phyloP scores from a whole-genome alignment of 352 stramenopile species.

The Phytopythium delawarense region DNA sequence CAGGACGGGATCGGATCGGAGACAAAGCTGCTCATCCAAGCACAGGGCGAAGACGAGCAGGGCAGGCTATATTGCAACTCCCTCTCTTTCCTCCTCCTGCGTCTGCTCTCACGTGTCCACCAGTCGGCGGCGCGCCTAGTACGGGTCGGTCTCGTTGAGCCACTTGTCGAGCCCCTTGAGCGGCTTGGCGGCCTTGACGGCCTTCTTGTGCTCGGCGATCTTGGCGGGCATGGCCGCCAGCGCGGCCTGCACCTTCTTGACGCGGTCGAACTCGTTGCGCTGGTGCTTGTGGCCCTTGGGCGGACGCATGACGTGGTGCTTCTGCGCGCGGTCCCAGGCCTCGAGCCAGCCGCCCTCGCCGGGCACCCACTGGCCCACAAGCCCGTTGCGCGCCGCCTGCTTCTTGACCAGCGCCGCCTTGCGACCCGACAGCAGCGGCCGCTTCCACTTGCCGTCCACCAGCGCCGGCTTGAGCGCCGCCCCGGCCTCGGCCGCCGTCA shows the following conservation, averaged over 20 bases:
- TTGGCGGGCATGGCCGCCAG: conserved; percentile 79
- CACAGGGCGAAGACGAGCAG: not conserved
- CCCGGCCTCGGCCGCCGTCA: conserved; percentile 67
- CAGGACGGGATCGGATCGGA: not conserved
- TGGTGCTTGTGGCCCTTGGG: conserved; percentile 79
- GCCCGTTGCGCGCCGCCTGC: conserved; percentile 59
- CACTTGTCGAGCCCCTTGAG: conserved; percentile 87
- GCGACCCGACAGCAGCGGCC: conserved; percentile 72
- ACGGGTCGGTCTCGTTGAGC: conserved; percentile 80
- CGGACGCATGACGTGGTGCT: conserved; percentile 84
- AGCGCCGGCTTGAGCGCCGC: conserved; percentile 76
- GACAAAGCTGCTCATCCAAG: not conserved
- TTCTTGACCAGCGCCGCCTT: conserved; percentile 86
- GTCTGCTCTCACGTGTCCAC: too few species aligned
- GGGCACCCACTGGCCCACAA: conserved; percentile 71
- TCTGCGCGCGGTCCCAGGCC: conserved; percentile 68
- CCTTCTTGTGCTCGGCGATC: conserved; percentile 86
- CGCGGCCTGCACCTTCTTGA: conserved; percentile 85
- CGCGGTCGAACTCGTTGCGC: conserved; percentile 80
- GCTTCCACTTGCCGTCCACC: conserved; percentile 83
- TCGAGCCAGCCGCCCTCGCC: conserved; percentile 81
- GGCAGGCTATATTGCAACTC: not conserved
- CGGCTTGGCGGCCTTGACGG: conserved; percentile 73
- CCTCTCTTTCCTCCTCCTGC: not conserved
- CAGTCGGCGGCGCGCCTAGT: conserved; percentile 31